Base-by-base conservation (phyloP, 305 asterid species). In the Nicotiana rustica region DNA sequence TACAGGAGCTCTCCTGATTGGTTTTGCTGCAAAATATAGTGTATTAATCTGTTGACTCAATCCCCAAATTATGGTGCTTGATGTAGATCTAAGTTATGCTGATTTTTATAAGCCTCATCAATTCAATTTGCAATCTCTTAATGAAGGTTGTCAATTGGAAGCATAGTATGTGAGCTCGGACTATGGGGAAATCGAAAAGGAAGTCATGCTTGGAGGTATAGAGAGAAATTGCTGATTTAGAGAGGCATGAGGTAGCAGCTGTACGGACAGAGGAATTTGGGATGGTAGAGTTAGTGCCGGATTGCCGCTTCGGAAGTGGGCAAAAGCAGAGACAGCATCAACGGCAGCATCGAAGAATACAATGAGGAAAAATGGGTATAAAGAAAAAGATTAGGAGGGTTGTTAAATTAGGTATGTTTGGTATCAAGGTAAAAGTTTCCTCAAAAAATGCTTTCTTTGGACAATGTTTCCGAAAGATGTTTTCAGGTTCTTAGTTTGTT, bases 131-230 rank as follows among this genome's bases (percentile, higher is more conserved):
- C 44, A 52, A 52, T 75, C 59, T 75, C 65, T 49, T 13, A 73
- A 73, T 49, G 44, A 25, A 75, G 65, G 19, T 29, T 75, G 47
- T 52, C 80, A 75, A 75, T 29, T 75, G 80, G 80, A 52, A 52
- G 65, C 47, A 29, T 29, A 49, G 36, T 60, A 47, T 73, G 79
- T 25, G 21, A 73, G 62, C 62, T 47, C 21, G 21, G 19, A 73
- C 62, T 6, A 47, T 18, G 19, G 61, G 41, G 41, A 47, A 3
- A 73, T 73, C 13, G 49, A 70, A 73, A 73, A 73, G 79, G 62
- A 73, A 13, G 41, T 47, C 21, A 49, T 18, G 19, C n/a, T 41
- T 47, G 38, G 15, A 47, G 79, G 41, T 35, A 73, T 13, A 52
- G 80, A 75, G 80, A 75, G 21, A 75, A 75, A 14, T 52, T 18